phyloP scores from a whole-genome alignment of 108 stramenopile genomes.

The Parietichytrium sp. region DNA sequence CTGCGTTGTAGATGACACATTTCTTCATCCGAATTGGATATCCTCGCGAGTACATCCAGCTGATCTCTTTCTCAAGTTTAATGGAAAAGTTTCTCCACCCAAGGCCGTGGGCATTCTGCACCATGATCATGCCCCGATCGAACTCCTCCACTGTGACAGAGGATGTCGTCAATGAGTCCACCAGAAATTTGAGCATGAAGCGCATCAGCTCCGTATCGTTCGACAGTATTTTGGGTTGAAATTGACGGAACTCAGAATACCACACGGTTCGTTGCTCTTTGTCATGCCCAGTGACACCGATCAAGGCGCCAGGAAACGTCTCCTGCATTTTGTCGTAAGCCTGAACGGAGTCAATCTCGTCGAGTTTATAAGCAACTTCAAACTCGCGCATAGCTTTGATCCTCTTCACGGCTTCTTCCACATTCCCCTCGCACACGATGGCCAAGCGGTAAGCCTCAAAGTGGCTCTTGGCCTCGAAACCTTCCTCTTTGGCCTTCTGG shows the following conservation, averaged over 20 bases:
- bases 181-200: too few species aligned
- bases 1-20: background rate
- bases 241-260: background rate
- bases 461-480: background rate
- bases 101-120: background rate
- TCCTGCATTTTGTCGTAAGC: background rate
- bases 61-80: background rate
- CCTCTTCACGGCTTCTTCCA: background rate
- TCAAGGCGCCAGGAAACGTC: background rate
- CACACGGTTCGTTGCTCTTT: background rate
- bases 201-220: background rate
- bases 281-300: background rate
- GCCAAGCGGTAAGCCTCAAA: background rate
- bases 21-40: slow-evolving; percentile 12
- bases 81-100: background rate
- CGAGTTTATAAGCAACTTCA: background rate
- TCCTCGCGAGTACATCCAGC: background rate
- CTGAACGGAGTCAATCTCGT: background rate
- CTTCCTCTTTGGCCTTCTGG: too few species aligned
- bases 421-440: slow-evolving; percentile 24
- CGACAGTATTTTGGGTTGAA: background rate
- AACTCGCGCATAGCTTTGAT: background rate
- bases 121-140: background rate
- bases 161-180: background rate
- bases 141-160: background rate